Evolutionary conservation across 129 eudicot genomes (phyloP), one percentile per base, ranked within the genome.

Genomic region (Apium graveolens): DNA sequence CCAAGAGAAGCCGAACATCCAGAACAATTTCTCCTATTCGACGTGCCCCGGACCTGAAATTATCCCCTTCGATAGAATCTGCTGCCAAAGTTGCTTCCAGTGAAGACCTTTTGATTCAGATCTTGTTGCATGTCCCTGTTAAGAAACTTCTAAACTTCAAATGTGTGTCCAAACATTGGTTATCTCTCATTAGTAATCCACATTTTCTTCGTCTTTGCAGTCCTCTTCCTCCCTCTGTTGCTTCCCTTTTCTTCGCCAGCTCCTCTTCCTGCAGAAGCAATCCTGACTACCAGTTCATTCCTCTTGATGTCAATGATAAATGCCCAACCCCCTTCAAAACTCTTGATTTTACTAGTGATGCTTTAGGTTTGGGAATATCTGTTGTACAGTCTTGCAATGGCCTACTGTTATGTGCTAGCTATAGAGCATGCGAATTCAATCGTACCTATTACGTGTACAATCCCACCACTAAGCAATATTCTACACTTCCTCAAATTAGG

Each of bases 381-480:
- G 78, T 87, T 11, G 14, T 70, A 20, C 87, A 87, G 42, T 86
- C 93, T 35, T 89, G 89, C 79, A 85, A 87, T 42, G 89, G 88
- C 24, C 78, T 89, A 17, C 27, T 87, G 21, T 75, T 78, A 43
- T 81, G 87, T 51, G 43, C 70, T 43, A 42, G 81, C 39, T 41
- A 16, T 5, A 11, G 48, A 24, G 41, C 69, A 62, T 18, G 17
- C 1, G 73, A 32, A 17, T 38, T n/a, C 11, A 71, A 35, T 3
- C 45, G 71, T 0, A 29, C 39, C 2, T 46, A 26, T 48, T 76
- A 32, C 43, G 63, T 86, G 5, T 80, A 17, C 75, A 83, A 86
- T 37, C 90, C 87, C 11, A 43, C 46, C 14, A 43, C 14, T 43
- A 43, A 16, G 16, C 46, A 43, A 43, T 43, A 9, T 43, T 13